Evolutionary conservation across 139 green algal genomes (phyloP).

Genomic region (Ostreobium quekettii): DNA sequence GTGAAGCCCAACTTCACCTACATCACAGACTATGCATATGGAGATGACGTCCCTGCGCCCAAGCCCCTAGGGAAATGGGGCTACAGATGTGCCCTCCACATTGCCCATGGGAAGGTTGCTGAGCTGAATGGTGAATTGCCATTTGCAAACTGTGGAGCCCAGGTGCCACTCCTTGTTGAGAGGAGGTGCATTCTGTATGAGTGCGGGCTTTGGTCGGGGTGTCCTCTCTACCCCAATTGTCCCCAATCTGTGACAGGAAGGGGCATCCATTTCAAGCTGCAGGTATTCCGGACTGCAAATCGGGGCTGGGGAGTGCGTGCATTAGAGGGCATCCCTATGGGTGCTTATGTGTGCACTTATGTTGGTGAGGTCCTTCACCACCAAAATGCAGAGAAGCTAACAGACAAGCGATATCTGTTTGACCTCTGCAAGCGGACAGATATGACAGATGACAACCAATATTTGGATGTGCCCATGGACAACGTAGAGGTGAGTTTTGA

Average conservation of each 20-base stretch:
- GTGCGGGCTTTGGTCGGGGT: not conserved
- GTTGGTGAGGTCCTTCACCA: not conserved
- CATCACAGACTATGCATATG: not conserved
- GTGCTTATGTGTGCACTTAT: not conserved
- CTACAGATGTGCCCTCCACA: not conserved
- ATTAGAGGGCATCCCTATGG: not conserved
- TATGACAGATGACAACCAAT: not conserved
- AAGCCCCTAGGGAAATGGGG: not conserved
- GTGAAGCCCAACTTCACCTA: not conserved
- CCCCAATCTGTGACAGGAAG: not conserved
- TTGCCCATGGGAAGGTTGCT: not conserved
- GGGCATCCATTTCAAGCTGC: conserved; percentile 1
- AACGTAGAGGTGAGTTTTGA: too few relatives aligned
- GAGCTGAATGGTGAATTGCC: not conserved
- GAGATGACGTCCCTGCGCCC: not conserved
- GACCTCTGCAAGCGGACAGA: not conserved
- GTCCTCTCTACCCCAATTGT: not conserved
- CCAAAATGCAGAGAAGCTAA: not conserved
- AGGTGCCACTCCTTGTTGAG: not conserved
- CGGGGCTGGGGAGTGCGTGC: not conserved
- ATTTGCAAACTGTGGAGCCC: not conserved
- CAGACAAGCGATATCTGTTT: not conserved
- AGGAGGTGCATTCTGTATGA: not conserved
- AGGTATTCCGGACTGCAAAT: not conserved
- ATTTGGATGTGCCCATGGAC: not conserved